Conservation (phyloP, 306 rosid species). For the Quercus wislizeni region DNA sequence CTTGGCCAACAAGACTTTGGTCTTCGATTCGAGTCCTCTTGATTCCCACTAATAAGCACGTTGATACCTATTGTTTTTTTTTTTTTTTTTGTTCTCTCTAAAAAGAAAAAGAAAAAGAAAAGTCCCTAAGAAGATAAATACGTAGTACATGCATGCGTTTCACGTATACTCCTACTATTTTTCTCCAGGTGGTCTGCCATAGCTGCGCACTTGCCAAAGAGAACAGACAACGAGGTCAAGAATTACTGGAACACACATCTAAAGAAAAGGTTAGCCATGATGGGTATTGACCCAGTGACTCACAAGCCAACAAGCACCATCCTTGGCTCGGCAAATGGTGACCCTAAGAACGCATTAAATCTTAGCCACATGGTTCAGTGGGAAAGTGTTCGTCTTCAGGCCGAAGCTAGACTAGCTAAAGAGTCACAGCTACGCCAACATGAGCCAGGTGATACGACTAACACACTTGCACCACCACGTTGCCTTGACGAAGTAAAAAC, state of each 20-base stretch:
- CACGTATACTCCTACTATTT: too few relatives aligned
- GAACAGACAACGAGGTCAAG: conserved; percentile 27
- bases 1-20: too few relatives aligned
- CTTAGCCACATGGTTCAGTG: conserved; percentile 29
- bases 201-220: conserved; percentile 16
- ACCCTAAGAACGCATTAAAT: not conserved
- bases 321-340: conserved; percentile 5
- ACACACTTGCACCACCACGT: not conserved
- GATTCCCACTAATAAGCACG: too few relatives aligned
- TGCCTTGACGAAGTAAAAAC: conserved; percentile 6
- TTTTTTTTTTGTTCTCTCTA: too few relatives aligned
- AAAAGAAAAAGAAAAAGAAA: too few relatives aligned
- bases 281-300: conserved; percentile 24
- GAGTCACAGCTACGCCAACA: not conserved
- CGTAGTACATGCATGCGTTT: not conserved
- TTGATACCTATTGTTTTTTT: too few relatives aligned
- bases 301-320: conserved; percentile 15
- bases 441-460: not conserved
- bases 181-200: conserved; percentile 18
- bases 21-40: too few relatives aligned
- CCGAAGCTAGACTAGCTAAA: conserved; percentile 17
- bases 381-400: conserved; percentile 26
- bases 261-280: conserved; percentile 15
- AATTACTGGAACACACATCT: conserved; percentile 24
- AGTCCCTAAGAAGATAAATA: not conserved